Evolutionary conservation across 495 filamentous ascomycete species (phyloP), one percentile per base, ranked within the genome.

Genomic region (Melanomma pulvis-pyrius): DNA sequence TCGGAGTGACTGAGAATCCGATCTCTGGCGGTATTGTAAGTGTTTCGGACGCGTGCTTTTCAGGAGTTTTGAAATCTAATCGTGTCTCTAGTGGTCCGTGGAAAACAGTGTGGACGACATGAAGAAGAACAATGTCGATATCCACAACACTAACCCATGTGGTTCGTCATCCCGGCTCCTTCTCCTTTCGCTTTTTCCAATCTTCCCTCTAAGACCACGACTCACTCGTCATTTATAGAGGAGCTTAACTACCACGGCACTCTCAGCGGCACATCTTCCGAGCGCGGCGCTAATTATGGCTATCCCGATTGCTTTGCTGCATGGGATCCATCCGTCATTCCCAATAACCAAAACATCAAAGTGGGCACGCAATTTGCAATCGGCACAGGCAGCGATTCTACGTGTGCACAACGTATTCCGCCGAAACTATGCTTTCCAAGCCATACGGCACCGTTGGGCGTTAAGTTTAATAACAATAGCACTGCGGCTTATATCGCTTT

Each of bases 81-180:
- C 29, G 15, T 24, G 28, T 36, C 26, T 49, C 39, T 21, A 65
- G 61, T 65, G 61, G 61, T 48, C 61, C 6, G 88, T 91, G 25
- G 89, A 92, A 71, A 92, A 91, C 70, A 85, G 82, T 28, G 86
- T 82, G 6, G 87, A 91, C 67, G 55, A 87, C 9, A 77, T 90
- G 21, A 69, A 52, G 12, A 81, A 87, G 11, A 65, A 80, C 69
- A 80, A 79, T 0, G 62, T 72, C 17, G 87, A 90, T 62, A 81
- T 90, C 36, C 86, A 89, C 69, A 70, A 82, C 28, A 79, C 88
- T 29, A 90, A 90, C 66, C 89, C 89, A 0, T 86, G 85, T 21
- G 89, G 52, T 55, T 21, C 4, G 52, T 55, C 22, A 32, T 36
- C 52, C 29, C n/a, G 5, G 26, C 25, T 36, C 26, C 11, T 32